These are phyloP conservation scores for Petasospora fabianii DNA, from an alignment of 1,139 yeast species.

Conservation along the genomic window DNA sequence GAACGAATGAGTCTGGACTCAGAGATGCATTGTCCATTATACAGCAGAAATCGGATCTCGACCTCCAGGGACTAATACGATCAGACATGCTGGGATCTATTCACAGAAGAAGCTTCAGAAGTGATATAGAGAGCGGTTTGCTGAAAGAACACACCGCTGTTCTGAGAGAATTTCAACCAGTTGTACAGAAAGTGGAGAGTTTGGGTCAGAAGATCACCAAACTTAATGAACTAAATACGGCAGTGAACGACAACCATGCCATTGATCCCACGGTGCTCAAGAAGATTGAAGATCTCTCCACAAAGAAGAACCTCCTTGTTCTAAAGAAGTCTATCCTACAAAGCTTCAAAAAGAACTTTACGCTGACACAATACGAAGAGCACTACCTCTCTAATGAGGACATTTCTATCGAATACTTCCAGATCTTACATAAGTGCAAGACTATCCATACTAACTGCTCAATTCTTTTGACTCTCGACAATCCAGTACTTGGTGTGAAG, in stretches of 20 bases:
- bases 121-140: conserved; percentile 69
- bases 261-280: conserved; percentile 31
- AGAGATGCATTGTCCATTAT: conserved; percentile 46
- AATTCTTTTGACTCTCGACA: conserved; percentile 61
- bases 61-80: conserved; percentile 40
- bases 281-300: conserved; percentile 40
- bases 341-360: conserved; percentile 61
- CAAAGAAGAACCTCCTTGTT: conserved; percentile 39
- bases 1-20: conserved; percentile 43
- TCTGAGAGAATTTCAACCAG: conserved; percentile 60
- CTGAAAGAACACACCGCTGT: conserved; percentile 56
- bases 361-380: conserved; percentile 70
- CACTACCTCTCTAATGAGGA: conserved; percentile 44
- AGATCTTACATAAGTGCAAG: conserved; percentile 57
- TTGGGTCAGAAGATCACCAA: conserved; percentile 31
- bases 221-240: conserved; percentile 32
- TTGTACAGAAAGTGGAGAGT: conserved; percentile 36
- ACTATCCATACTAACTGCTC: conserved; percentile 64
- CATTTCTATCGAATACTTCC: conserved; percentile 59
- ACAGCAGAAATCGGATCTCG: conserved; percentile 38
- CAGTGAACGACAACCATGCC: conserved; percentile 15
- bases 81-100: conserved; percentile 57
- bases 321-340: conserved; percentile 54
- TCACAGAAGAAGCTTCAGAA: conserved; percentile 56
- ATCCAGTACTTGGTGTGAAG: conserved; percentile 66